Base-by-base conservation (phyloP, 2,329 filamentous ascomycete genomes). In the Xylariaceae sp. region DNA sequence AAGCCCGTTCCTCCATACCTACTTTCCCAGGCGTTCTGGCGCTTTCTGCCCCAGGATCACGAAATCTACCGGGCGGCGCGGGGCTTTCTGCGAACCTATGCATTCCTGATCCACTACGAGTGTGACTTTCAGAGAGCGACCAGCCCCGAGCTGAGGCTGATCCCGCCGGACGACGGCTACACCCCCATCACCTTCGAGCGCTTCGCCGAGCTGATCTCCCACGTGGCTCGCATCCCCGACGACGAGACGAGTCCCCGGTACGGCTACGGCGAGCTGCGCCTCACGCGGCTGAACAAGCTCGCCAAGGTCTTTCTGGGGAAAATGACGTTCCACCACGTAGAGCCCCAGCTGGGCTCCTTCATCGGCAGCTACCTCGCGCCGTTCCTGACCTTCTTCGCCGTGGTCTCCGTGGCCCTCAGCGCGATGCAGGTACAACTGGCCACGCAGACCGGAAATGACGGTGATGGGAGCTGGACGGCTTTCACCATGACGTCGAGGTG, bases 1-100 rank as follows among this genome's bases (percentile, higher is more conserved):
- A 65, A 65, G 36, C 61, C 62, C 1, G 38, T 64, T 1, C 67
- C 67, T 1, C 36, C 46, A 2, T 68, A 56, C 30, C 49, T 68
- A 1, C 48, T 67, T 0, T 51, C 49, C 18, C 48, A 51, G 9
- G 35, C 44, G 11, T 57, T 65, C 42, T 63, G 63, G 64, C 29
- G 31, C 6, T 43, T 52, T 32, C 37, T 54, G 13, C 23, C 49
- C 11, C 39, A 26, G 10, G 37, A 46, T 9, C 37, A 31, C 28
- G 40, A 56, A 10, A 47, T 63, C 11, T 38, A 40, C 29, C 36
- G 39, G 14, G 53, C 49, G 32, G 61, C 58, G 8, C 50, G 52
- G 13, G 60, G 61, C 2, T 61, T 62, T 24, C 49, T 65, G 8
- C 56, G 51, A 40, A 58, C 59, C 2, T 65, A 65, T 43, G 49